Percentiles rank a stretch among this genome's conserved stretches.
These are phyloP conservation scores for Didymella pomorum DNA, from an alignment of 2,329 filamentous ascomycete genomes.

Conservation along the genomic window DNA sequence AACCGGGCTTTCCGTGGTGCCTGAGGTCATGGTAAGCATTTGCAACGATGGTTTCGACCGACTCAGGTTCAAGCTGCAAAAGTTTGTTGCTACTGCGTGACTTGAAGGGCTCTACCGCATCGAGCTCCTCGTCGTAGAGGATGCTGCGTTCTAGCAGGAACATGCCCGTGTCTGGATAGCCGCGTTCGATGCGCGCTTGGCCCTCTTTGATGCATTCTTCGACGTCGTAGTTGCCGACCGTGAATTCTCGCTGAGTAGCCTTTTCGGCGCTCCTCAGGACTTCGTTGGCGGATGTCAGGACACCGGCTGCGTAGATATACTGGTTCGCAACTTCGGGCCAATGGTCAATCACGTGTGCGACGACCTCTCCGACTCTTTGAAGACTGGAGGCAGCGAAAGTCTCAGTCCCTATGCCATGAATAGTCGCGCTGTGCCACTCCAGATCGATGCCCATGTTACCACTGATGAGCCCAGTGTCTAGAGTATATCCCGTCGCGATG, in stretches of 20 bases:
- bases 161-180: constrained; percentile 51
- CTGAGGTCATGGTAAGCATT: constrained; percentile 32
- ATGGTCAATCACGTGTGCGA: constrained; percentile 35
- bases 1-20: constrained; percentile 39
- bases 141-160: constrained; percentile 51
- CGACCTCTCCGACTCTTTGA: constrained; percentile 40
- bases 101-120: constrained; percentile 37
- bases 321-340: constrained; percentile 49
- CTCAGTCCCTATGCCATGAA: constrained; percentile 49
- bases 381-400: constrained; percentile 49
- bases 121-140: constrained; percentile 45
- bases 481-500: constrained; percentile 45
- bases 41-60: constrained; percentile 27
- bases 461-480: constrained; percentile 44
- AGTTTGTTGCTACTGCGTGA: constrained; percentile 31
- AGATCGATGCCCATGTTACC: constrained; percentile 51
- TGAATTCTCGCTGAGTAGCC: constrained; percentile 39
- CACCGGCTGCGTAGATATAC: constrained; percentile 48
- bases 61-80: constrained; percentile 32
- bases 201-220: constrained; percentile 50
- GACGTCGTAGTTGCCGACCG: constrained; percentile 42
- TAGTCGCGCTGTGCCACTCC: constrained; percentile 51
- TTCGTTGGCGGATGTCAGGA: constrained; percentile 44
- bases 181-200: constrained; percentile 44
- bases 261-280: constrained; percentile 42